Evolutionary conservation across 2,329 filamentous ascomycete species (phyloP).

Genomic region (Fusarium sp.): DNA sequence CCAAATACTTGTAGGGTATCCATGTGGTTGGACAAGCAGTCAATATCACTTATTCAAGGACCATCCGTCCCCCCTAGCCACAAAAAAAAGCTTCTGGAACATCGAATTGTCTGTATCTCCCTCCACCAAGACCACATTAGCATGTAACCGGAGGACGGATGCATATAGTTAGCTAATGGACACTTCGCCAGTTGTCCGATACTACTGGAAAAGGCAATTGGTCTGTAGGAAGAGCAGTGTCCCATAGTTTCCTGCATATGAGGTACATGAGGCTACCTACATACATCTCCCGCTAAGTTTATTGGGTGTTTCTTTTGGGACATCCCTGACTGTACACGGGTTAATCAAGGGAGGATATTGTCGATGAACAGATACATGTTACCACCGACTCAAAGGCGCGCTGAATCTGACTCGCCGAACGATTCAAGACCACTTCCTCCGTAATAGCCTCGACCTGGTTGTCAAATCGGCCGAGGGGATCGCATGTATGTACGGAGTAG

Average conservation of each 20-base stretch:
- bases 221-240: conserved; percentile 4
- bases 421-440: conserved; percentile 14
- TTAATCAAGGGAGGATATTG: neutral
- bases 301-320: neutral
- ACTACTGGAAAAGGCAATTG: neutral
- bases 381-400: conserved; percentile 37
- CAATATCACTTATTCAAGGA: neutral
- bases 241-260: conserved; percentile 36
- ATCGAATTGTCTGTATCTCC: conserved; percentile 37
- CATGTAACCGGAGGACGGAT: neutral
- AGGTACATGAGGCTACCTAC: conserved; percentile 12
- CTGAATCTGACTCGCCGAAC: conserved; percentile 40
- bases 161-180: neutral
- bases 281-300: neutral
- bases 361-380: conserved; percentile 7
- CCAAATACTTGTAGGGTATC: neutral
- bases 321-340: neutral
- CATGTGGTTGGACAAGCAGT: neutral
- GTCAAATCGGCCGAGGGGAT: conserved; percentile 36
- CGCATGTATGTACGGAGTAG: neutral
- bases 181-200: conserved; percentile 10
- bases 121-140: conserved; percentile 12
- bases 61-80: neutral
- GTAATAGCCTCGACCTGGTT: conserved; percentile 16
- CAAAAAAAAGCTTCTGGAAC: conserved; percentile 38